Conservation (phyloP, 2,329 filamentous ascomycete species). For the Verticillium isaacii region DNA sequence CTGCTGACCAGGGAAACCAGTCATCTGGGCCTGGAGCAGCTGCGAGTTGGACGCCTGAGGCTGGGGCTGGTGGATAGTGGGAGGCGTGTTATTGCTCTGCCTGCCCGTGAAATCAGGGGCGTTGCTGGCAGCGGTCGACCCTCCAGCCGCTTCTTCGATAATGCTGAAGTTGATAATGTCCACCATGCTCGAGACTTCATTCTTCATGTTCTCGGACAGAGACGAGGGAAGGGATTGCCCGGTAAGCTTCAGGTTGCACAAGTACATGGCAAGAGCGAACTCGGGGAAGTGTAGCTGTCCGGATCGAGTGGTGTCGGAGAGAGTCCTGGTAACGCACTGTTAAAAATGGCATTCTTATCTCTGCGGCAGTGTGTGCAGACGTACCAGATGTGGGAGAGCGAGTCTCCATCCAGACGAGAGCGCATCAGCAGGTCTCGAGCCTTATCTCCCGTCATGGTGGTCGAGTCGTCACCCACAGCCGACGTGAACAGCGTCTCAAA, state of each 20-base stretch:
- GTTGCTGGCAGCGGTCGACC: constrained; percentile 53
- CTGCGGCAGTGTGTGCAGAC: constrained; percentile 15
- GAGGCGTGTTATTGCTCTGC: constrained; percentile 42
- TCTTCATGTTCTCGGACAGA: constrained; percentile 83
- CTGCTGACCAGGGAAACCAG: constrained; percentile 51
- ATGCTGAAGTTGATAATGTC: constrained; percentile 97
- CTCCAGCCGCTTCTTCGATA: constrained; percentile 60
- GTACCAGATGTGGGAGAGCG: constrained; percentile 89
- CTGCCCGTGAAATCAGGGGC: constrained; percentile 62
- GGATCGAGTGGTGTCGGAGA: constrained; percentile 93
- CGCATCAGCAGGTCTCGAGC: constrained; percentile 83
- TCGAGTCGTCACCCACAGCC: constrained; percentile 77
- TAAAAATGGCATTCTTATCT: constrained; percentile 11
- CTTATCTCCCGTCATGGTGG: constrained; percentile 88
- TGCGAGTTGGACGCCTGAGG: constrained; percentile 70
- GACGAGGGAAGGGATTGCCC: constrained; percentile 72
- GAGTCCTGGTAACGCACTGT: constrained; percentile 53
- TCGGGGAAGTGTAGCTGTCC: constrained; percentile 96
- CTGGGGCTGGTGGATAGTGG: constrained; percentile 63
- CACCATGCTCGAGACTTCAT: constrained; percentile 99
- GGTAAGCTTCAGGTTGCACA: constrained; percentile 90
- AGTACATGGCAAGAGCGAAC: constrained; percentile 96
- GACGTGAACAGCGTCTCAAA: constrained; percentile 98
- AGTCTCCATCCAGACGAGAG: constrained; percentile 81
- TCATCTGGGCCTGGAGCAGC: constrained; percentile 62